Conservation (phyloP, 176 grass and related monocot species). For the Oryza glaberrima region DNA sequence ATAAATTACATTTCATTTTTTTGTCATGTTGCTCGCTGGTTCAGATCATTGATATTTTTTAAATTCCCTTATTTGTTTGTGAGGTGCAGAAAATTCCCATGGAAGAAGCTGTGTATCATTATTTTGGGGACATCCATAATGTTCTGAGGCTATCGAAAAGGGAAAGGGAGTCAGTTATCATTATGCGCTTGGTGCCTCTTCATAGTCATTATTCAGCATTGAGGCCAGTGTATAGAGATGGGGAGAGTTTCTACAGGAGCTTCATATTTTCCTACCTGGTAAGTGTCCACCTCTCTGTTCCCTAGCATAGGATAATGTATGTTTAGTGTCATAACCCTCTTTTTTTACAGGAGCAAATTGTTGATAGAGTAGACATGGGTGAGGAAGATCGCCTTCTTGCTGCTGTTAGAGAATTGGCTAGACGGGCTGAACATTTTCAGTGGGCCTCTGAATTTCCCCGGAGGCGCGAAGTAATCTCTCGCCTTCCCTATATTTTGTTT, state of each 20-base stretch:
- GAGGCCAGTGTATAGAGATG: slow-evolving; percentile 41
- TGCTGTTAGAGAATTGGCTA: slow-evolving; percentile 17
- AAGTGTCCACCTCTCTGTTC: slow-evolving; percentile 18
- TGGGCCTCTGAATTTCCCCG: too few species aligned
- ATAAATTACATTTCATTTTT: too few species aligned
- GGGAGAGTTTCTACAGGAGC: slow-evolving; percentile 59
- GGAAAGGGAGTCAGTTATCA: too few species aligned
- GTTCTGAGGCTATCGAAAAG: too few species aligned
- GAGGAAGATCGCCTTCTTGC: slow-evolving; percentile 44
- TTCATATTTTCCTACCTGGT: slow-evolving; percentile 61
- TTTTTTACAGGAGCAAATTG: slow-evolving; percentile 50
- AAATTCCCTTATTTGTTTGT: slow-evolving; percentile 2
- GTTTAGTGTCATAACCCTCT: slow-evolving; percentile 29
- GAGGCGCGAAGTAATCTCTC: too few species aligned
- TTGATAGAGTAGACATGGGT: slow-evolving; percentile 40
- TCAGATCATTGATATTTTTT: too few species aligned
- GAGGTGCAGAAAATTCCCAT: slow-evolving; percentile 31
- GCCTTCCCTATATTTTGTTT: too few species aligned
- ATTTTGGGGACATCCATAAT: neutral
- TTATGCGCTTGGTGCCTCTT: neutral
- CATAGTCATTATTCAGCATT: slow-evolving; percentile 8
- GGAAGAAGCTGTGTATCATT: neutral
- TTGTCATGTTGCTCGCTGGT: too few species aligned
- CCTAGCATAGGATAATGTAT: slow-evolving; percentile 22
- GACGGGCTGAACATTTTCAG: too few species aligned